Evolutionary conservation across 371 early-diverging fungal genomes (phyloP).

Genomic region (Lichtheimia hyalospora): DNA sequence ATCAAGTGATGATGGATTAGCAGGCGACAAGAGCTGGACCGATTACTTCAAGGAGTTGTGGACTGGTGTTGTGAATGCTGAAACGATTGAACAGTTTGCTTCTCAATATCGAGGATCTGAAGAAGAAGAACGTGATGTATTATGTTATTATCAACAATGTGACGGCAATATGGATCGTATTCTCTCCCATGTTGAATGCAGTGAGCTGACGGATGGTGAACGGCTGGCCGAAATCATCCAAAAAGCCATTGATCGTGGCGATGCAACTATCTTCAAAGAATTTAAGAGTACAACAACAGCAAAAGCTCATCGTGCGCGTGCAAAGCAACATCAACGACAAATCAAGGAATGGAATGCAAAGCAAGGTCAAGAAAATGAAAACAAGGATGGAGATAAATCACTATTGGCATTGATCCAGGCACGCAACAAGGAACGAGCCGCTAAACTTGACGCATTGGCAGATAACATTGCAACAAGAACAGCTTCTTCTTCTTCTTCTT

Average conservation of each 20-base stretch:
- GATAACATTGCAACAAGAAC: constrained; percentile 40
- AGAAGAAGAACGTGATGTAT: constrained; percentile 81
- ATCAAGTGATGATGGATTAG: constrained; percentile 36
- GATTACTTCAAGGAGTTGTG: constrained; percentile 85
- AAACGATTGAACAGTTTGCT: constrained; percentile 73
- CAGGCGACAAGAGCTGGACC: constrained; percentile 72
- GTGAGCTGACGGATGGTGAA: constrained; percentile 65
- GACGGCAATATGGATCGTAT: constrained; percentile 81
- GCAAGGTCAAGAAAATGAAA: constrained; percentile 44
- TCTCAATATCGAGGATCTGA: constrained; percentile 75
- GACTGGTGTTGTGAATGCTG: constrained; percentile 73
- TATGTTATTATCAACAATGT: constrained; percentile 63
- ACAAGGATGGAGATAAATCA: constrained; percentile 20
- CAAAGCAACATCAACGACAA: constrained; percentile 51
- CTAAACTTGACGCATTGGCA: constrained; percentile 48
- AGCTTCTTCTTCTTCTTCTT: no score
- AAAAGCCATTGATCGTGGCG: constrained; percentile 59
- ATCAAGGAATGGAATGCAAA: constrained; percentile 48
- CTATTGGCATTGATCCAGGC: constrained; percentile 52
- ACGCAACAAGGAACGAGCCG: constrained; percentile 32
- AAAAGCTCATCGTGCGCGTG: constrained; percentile 52
- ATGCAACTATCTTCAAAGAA: constrained; percentile 44
- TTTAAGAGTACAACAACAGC: constrained; percentile 58
- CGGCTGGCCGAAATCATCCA: constrained; percentile 69
- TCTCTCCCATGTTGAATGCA: constrained; percentile 62